Base-by-base conservation (phyloP, 352 stramenopile species). In the Globisporangium carolinianum region DNA sequence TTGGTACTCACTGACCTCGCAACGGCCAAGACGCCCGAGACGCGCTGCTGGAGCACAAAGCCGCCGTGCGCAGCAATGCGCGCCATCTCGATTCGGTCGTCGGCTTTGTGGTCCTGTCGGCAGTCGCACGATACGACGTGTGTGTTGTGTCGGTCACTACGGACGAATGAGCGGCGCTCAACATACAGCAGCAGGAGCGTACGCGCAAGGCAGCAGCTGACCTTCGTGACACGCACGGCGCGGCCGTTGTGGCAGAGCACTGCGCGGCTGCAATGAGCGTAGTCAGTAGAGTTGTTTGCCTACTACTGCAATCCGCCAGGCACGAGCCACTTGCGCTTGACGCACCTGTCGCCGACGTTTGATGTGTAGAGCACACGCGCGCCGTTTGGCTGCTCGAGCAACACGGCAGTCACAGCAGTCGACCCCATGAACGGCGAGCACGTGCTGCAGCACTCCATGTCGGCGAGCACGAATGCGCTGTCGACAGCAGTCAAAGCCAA, bases 331-430 rank as follows among this genome's bases (percentile, higher is more conserved):
- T 12, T n/a, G 42, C 42, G 42, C n/a, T 15, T 11, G 11, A 48
- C 45, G 50, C 35, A 91, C 81, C 81, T 93, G 66, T 94, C 81
- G 42, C 81, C 84, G 52, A 86, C 76, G 61, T 94, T 94, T 17
- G 77, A 67, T 5, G 74, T 68, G 47, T 88, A 88, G 2, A 91
- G 69, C 24, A 60, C 69, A 15, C 24, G 60, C 71, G 15, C 47
- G 74, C n/a, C 59, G 18, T 11, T 58, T 53, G 37, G 59, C 7
- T 86, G 58, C n/a, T 80, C 59, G 4, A 89, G 47, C 24, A 88
- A 24, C 41, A 90, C 7, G 5, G 76, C 77, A 5, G 71, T 76
- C 12, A 88, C 77, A 3, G 77, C 79, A 4, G 83, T 91, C 12
- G 83, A 84, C 0, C 83, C 83, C 11, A 77, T 68, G 2, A 68